Evolutionary conservation across 192 early-diverging fungal species (phyloP).

Genomic region (Entomortierella beljakovae): DNA sequence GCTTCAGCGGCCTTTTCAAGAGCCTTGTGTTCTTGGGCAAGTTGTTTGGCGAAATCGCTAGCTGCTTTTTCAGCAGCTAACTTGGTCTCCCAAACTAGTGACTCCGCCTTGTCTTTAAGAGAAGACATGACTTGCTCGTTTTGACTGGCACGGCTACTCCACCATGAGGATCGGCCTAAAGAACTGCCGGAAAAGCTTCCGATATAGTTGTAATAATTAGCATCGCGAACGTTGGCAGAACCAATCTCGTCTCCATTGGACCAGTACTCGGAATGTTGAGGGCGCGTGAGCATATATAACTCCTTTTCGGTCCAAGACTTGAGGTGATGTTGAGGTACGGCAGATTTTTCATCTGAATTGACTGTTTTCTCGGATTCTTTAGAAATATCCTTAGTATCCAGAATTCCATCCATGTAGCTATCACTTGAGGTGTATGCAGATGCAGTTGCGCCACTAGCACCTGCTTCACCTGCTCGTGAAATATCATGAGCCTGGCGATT

Average conservation of each 20-base stretch:
- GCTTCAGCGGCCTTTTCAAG: constrained; percentile 24
- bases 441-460: too few species aligned
- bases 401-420: constrained; percentile 23
- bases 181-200: constrained; percentile 31
- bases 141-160: constrained; percentile 11
- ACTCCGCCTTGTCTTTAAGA: constrained; percentile 32
- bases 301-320: constrained; percentile 1
- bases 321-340: neutral
- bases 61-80: constrained; percentile 29
- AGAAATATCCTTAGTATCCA: constrained; percentile 25
- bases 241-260: constrained; percentile 47
- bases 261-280: constrained; percentile 35
- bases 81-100: constrained; percentile 48
- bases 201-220: constrained; percentile 36
- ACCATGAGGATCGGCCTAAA: constrained; percentile 31
- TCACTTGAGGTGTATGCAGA: constrained; percentile 17
- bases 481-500: neutral
- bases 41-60: constrained; percentile 29
- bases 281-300: constrained; percentile 3
- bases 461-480: neutral
- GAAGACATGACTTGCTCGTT: constrained; percentile 18
- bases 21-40: constrained; percentile 16
- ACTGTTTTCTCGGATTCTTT: neutral
- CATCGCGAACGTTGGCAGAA: constrained; percentile 31
- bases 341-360: too few species aligned